Percentiles rank a stretch among this genome's conserved stretches.
phyloP scores from a whole-genome alignment of 805 yeast species.

The Millerozyma miso region DNA sequence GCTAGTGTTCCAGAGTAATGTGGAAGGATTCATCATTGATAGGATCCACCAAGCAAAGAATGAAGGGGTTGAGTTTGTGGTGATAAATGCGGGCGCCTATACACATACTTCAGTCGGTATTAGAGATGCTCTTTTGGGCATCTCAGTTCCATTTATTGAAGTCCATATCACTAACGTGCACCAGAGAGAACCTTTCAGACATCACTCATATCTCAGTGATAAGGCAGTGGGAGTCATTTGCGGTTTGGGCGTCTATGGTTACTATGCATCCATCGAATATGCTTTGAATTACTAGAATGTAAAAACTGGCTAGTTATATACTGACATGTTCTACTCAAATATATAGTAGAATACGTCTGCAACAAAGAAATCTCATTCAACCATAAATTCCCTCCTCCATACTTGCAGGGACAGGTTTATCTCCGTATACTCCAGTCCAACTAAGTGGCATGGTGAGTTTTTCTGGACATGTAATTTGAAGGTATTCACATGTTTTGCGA shows the following conservation, averaged over 20 bases:
- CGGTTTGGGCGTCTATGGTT: conserved; percentile 41
- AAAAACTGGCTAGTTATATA: neutral
- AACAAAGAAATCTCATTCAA: conserved; percentile 14
- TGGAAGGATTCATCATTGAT: conserved; percentile 45
- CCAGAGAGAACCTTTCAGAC: conserved; percentile 49
- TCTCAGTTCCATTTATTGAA: conserved; percentile 47
- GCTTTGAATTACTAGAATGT: conserved; percentile 30
- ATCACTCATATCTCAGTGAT: conserved; percentile 45
- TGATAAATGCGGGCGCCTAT: conserved; percentile 51
- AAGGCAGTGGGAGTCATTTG: conserved; percentile 44
- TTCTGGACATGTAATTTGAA: conserved; percentile 10
- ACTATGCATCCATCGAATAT: conserved; percentile 37
- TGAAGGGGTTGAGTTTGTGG: conserved; percentile 41
- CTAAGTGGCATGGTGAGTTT: conserved; percentile 60
- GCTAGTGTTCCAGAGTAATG: conserved; percentile 37
- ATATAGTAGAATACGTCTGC: neutral
- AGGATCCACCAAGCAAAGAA: conserved; percentile 43
- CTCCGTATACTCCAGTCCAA: conserved; percentile 86
- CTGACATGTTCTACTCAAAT: neutral
- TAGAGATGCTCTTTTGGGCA: conserved; percentile 46
- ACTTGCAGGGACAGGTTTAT: conserved; percentile 58
- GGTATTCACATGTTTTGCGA: conserved; percentile 22
- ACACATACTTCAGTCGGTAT: conserved; percentile 50
- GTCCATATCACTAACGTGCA: conserved; percentile 50
- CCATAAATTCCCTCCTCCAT: conserved; percentile 76